These are phyloP conservation scores for Coleophoma cylindrospora DNA, from an alignment of 2,329 filamentous ascomycete genomes.

Conservation along the genomic window DNA sequence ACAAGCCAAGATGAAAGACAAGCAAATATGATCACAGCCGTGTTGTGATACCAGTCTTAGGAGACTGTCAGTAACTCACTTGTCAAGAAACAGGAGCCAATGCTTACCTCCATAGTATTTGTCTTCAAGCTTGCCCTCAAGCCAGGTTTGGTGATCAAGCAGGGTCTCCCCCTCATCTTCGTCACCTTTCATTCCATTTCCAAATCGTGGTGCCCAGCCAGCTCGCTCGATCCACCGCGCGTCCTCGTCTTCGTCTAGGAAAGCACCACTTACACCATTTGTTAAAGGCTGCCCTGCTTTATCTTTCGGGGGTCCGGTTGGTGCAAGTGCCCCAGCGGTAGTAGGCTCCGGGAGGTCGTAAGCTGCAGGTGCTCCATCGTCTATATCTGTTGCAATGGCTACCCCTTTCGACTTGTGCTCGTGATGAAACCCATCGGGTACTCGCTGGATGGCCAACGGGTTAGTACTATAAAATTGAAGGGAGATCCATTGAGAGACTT, in stretches of 20 bases:
- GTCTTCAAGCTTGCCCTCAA: conserved; percentile 81
- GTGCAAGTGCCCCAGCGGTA: conserved; percentile 62
- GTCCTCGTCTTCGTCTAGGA: conserved; percentile 46
- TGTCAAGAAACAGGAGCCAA: not conserved
- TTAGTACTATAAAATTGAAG: not conserved
- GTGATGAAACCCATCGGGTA: conserved; percentile 61
- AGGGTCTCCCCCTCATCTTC: conserved; percentile 57
- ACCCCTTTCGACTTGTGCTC: conserved; percentile 57
- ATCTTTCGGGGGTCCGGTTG: conserved; percentile 36
- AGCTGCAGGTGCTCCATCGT: conserved; percentile 61
- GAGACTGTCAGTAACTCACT: no score
- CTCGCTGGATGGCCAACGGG: conserved; percentile 36
- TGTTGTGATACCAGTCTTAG: conserved; percentile 95
- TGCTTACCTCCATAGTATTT: conserved; percentile 78
- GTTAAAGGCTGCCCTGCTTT: conserved; percentile 40
- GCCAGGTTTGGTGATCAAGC: conserved; percentile 81
- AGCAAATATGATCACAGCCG: conserved; percentile 88
- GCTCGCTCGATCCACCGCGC: conserved; percentile 53
- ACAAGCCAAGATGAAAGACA: conserved; percentile 88
- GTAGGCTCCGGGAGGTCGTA: conserved; percentile 75
- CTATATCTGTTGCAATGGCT: conserved; percentile 73
- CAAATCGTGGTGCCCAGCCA: conserved; percentile 87
- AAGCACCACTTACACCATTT: conserved; percentile 36
- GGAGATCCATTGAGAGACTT: conserved; percentile 30
- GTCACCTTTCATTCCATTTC: conserved; percentile 50